Evolutionary conservation across 305 asterid species (phyloP).

Genomic region (Fraxinus paxiana): DNA sequence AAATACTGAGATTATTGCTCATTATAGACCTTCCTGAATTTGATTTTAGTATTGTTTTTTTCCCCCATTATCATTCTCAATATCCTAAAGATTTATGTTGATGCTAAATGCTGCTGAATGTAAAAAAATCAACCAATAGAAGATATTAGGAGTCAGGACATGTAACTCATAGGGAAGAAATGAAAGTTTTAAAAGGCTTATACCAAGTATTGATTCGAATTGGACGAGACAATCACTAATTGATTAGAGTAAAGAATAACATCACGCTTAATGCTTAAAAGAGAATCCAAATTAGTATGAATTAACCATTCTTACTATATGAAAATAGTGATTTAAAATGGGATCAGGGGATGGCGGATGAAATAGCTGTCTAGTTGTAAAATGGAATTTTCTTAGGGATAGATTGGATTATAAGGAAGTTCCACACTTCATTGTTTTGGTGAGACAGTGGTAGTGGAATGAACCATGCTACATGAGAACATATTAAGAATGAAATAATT

Average conservation of each 20-base stretch:
- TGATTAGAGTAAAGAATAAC: neutral
- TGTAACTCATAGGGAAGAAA: neutral
- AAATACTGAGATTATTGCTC: constrained; percentile 17
- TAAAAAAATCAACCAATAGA: neutral
- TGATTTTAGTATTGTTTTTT: neutral
- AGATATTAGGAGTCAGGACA: neutral
- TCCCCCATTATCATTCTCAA: neutral
- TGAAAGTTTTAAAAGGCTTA: neutral
- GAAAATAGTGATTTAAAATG: neutral
- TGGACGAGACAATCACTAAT: neutral
- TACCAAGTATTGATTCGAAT: constrained; percentile 8
- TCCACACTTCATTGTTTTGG: neutral
- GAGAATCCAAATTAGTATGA: neutral
- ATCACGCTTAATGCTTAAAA: neutral
- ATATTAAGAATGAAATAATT: neutral
- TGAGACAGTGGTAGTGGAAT: neutral
- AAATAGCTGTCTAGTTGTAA: neutral
- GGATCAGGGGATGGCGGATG: neutral
- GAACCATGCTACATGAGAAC: neutral
- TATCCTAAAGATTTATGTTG: neutral
- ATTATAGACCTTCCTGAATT: constrained; percentile 4
- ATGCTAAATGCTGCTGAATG: neutral
- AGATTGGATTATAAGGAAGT: neutral
- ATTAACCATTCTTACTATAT: neutral
- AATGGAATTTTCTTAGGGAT: constrained; percentile 7